phyloP scores from a whole-genome alignment of 2,329 filamentous ascomycete species.

The Drechslera avenae region DNA sequence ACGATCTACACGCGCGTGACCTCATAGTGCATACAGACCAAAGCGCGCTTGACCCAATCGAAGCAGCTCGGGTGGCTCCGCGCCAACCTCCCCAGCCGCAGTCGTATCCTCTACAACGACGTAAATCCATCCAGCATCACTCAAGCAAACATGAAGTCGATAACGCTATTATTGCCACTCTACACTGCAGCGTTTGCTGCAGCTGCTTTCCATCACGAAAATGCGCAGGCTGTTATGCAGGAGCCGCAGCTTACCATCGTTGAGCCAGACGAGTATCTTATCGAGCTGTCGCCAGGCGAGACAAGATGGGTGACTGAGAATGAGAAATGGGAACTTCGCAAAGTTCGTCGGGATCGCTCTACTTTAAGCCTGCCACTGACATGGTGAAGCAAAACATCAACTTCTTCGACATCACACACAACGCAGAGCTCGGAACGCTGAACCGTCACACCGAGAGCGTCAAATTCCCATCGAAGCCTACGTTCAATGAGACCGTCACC shows the following conservation, averaged over 20 bases:
- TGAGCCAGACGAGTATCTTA: conserved; percentile 57
- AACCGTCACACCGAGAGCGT: conserved; percentile 51
- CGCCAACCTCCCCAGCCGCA: conserved; percentile 17
- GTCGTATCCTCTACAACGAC: neutral
- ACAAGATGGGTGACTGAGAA: conserved; percentile 90
- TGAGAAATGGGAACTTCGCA: conserved; percentile 88
- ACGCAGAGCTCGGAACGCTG: conserved; percentile 64
- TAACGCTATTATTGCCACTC: conserved; percentile 40
- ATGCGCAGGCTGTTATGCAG: conserved; percentile 37
- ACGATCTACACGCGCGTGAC: conserved; percentile 3
- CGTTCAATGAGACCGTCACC: conserved; percentile 68
- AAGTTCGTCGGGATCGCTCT: conserved; percentile 60
- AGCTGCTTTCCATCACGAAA: conserved; percentile 33
- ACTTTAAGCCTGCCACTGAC: conserved; percentile 22
- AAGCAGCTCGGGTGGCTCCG: conserved; percentile 10
- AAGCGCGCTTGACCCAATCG: conserved; percentile 8
- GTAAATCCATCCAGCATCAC: conserved; percentile 2
- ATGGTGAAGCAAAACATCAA: conserved; percentile 72
- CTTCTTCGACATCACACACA: conserved; percentile 94
- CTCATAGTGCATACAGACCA: conserved; percentile 12
- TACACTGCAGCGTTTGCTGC: conserved; percentile 37
- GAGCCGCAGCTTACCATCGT: conserved; percentile 33
- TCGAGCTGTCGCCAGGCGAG: conserved; percentile 84
- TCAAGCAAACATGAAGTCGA: conserved; percentile 39
- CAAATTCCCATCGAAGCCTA: conserved; percentile 69